phyloP scores from a whole-genome alignment of 2,329 filamentous ascomycete species.

The Tolypocladium guangdongense region DNA sequence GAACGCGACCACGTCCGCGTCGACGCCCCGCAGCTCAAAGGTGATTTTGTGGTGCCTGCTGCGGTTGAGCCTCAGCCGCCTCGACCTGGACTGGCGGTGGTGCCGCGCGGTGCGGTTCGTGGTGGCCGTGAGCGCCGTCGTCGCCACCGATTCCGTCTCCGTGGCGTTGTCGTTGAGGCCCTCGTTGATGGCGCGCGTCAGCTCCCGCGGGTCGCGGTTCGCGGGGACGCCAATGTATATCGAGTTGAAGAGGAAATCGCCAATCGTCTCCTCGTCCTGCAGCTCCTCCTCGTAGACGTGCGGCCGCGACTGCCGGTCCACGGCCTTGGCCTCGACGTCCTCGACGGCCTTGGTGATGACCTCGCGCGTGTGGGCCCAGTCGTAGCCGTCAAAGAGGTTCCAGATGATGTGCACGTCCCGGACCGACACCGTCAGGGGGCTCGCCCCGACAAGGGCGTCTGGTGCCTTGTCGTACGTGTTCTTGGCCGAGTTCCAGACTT shows the following conservation, averaged over 20 bases:
- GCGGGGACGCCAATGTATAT: slow-evolving; percentile 92
- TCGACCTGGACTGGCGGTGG: slow-evolving; percentile 31
- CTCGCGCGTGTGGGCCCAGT: slow-evolving; percentile 83
- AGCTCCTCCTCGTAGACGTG: slow-evolving; percentile 56
- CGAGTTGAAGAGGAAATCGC: slow-evolving; percentile 95
- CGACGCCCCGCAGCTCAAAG: slow-evolving; percentile 80
- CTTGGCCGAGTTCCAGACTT: slow-evolving; percentile 68
- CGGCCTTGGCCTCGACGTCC: slow-evolving; percentile 72
- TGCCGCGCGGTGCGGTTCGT: slow-evolving; percentile 37
- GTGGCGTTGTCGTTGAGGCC: slow-evolving; percentile 77
- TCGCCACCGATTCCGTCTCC: slow-evolving; percentile 82
- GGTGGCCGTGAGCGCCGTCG: slow-evolving; percentile 55
- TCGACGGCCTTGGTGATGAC: slow-evolving; percentile 81
- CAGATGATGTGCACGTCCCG: slow-evolving; percentile 89
- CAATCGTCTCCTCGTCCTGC: slow-evolving; percentile 77
- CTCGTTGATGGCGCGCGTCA: slow-evolving; percentile 76
- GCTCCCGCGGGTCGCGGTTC: slow-evolving; percentile 72
- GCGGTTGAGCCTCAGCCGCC: slow-evolving; percentile 63
- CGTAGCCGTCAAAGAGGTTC: slow-evolving; percentile 96
- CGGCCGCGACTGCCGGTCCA: slow-evolving; percentile 56
- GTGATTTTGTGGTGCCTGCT: slow-evolving; percentile 93
- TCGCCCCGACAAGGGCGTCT: slow-evolving; percentile 47
- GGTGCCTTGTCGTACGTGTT: slow-evolving; percentile 64
- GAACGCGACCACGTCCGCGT: slow-evolving; percentile 72
- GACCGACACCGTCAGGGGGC: slow-evolving; percentile 66